Conservation (phyloP, 768 basidiomycete species). For the Mycena albidolilacea region DNA sequence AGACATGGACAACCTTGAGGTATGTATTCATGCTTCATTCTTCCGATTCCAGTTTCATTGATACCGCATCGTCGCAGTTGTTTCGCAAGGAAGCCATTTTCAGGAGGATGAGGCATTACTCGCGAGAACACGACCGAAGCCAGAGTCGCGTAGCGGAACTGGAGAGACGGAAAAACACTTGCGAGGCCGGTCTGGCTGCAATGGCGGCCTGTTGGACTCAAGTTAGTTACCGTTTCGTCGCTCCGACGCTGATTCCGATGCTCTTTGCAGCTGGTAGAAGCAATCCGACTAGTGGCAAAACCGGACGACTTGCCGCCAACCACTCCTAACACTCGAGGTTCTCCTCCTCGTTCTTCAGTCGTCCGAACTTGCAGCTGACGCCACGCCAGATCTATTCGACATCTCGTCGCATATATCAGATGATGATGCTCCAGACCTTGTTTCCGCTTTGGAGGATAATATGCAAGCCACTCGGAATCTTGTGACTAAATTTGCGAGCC, state of each 20-base stretch:
- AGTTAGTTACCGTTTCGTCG: slow-evolving; percentile 55
- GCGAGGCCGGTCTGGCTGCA: slow-evolving; percentile 79
- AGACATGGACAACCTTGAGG: slow-evolving; percentile 76
- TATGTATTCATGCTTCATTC: slow-evolving; percentile 48
- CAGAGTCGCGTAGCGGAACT: slow-evolving; percentile 73
- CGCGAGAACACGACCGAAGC: slow-evolving; percentile 79
- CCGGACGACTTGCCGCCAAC: slow-evolving; percentile 64
- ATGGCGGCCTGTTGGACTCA: slow-evolving; percentile 88
- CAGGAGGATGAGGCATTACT: slow-evolving; percentile 87
- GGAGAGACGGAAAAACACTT: slow-evolving; percentile 74
- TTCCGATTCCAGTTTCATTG: slow-evolving; percentile 28
- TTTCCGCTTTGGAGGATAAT: slow-evolving; percentile 66
- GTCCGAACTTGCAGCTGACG: slow-evolving; percentile 14
- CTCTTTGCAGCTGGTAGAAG: slow-evolving; percentile 70
- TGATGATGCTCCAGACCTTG: slow-evolving; percentile 54
- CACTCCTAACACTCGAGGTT: slow-evolving; percentile 61
- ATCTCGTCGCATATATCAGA: slow-evolving; percentile 58
- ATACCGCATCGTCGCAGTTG: slow-evolving; percentile 58
- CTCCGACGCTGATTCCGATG: slow-evolving; percentile 25
- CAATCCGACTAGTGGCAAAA: slow-evolving; percentile 72
- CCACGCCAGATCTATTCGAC: slow-evolving; percentile 60
- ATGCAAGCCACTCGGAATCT: slow-evolving; percentile 72
- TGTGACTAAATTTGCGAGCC: slow-evolving; percentile 69
- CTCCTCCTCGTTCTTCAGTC: slow-evolving; percentile 28
- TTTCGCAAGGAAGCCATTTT: slow-evolving; percentile 92